Percentiles rank a stretch among this genome's conserved stretches.
phyloP scores from a whole-genome alignment of 2,329 filamentous ascomycete genomes.

The Aspergillus amoenus region DNA sequence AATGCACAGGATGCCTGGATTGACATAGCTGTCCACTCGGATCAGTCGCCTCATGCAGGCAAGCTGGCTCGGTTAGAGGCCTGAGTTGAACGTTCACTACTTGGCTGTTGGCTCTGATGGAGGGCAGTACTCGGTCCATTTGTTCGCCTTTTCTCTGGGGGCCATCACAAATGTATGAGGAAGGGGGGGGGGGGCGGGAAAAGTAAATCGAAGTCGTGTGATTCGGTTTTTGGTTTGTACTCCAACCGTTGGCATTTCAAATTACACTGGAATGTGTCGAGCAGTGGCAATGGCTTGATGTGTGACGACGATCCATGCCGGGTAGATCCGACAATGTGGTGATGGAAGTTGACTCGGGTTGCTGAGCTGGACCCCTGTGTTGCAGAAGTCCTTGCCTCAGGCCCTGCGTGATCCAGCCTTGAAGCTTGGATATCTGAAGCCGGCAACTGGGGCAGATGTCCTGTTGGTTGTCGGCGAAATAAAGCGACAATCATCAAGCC shows the following conservation, averaged over 20 bases:
- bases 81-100: not conserved
- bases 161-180: not conserved
- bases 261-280: not conserved
- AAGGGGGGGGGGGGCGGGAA: too few species aligned
- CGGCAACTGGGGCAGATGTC: not conserved
- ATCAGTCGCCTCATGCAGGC: constrained; percentile 6
- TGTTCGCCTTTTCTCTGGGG: not conserved
- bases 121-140: not conserved
- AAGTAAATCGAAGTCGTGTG: not conserved
- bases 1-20: not conserved
- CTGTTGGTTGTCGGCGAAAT: not conserved
- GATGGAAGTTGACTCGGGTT: constrained; percentile 8
- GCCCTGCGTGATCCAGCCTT: not conserved
- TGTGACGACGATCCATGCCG: constrained; percentile 1
- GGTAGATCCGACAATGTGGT: constrained; percentile 21
- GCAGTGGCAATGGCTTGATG: not conserved
- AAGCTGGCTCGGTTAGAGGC: not conserved
- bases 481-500: not conserved
- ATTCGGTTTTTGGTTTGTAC: not conserved
- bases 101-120: not conserved
- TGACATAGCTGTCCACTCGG: constrained; percentile 4
- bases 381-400: not conserved
- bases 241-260: not conserved
- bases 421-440: not conserved
- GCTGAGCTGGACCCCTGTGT: not conserved